phyloP scores from a whole-genome alignment of 116 monocot species.

The Posidonia oceanica region DNA sequence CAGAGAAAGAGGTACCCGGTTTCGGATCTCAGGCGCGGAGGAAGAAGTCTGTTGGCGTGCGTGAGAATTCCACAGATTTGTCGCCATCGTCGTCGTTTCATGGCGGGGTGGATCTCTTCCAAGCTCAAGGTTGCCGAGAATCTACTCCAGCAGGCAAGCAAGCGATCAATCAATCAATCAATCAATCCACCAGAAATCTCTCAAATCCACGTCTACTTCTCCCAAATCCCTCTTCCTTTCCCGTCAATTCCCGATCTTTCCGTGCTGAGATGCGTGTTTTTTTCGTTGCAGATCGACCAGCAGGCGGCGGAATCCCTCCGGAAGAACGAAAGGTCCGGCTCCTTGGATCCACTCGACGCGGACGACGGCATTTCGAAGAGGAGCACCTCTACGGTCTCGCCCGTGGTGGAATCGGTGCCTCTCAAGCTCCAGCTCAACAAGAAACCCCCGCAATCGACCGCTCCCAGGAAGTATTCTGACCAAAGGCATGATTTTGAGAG shows the following conservation, averaged over 20 bases:
- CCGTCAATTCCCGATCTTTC: background rate
- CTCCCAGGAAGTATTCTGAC: background rate
- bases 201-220: background rate
- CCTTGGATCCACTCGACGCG: background rate
- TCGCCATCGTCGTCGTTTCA: slow-evolving; percentile 4
- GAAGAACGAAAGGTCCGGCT: slow-evolving; percentile 35
- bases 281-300: slow-evolving; percentile 64
- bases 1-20: no score
- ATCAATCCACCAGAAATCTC: background rate
- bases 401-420: slow-evolving; percentile 9
- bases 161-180: background rate
- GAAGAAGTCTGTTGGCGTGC: no score
- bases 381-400: background rate
- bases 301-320: slow-evolving; percentile 82
- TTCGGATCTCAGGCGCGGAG: no score
- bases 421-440: slow-evolving; percentile 48
- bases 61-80: no score
- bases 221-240: no score
- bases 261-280: background rate
- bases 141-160: slow-evolving; percentile 64
- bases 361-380: slow-evolving; percentile 3
- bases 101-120: slow-evolving; percentile 88
- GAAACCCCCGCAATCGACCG: slow-evolving; percentile 6
- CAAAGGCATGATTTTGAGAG: background rate
- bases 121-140: slow-evolving; percentile 88